These are phyloP conservation scores for Dothideomycetes sp. DNA, from an alignment of 2,329 filamentous ascomycete genomes.

Conservation along the genomic window DNA sequence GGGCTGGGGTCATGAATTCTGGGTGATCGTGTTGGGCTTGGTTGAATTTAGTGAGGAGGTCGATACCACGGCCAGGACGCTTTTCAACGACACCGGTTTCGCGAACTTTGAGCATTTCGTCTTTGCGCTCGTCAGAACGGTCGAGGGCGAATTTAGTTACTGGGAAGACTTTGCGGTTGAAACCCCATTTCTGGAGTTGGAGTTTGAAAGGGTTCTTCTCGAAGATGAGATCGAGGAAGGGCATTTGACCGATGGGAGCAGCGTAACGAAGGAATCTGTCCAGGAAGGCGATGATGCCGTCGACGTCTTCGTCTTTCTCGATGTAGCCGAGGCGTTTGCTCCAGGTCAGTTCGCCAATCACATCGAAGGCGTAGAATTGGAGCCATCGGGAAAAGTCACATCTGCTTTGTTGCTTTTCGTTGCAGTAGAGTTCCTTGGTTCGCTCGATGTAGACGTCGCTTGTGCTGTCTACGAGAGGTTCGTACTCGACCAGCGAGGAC, in stretches of 20 bases:
- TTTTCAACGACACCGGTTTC: constrained; percentile 29
- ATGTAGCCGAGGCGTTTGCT: constrained; percentile 67
- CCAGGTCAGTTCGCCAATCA: constrained; percentile 70
- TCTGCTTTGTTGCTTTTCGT: constrained; percentile 29
- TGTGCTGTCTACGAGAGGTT: constrained; percentile 70
- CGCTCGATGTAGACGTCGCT: constrained; percentile 58
- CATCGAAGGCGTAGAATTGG: constrained; percentile 75
- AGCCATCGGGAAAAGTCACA: constrained; percentile 65
- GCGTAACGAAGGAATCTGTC: constrained; percentile 60
- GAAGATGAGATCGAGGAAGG: constrained; percentile 58
- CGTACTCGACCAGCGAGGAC: constrained; percentile 67
- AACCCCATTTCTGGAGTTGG: constrained; percentile 55
- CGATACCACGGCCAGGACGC: constrained; percentile 36
- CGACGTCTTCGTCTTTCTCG: constrained; percentile 64
- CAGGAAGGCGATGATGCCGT: constrained; percentile 61
- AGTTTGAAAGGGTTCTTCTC: constrained; percentile 68
- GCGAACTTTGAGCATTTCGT: constrained; percentile 42
- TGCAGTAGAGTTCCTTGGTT: constrained; percentile 33
- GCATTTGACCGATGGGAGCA: constrained; percentile 66
- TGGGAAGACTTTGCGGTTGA: constrained; percentile 61
- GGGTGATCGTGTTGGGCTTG: constrained; percentile 58
- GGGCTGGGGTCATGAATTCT: constrained; percentile 60
- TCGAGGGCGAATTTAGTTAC: constrained; percentile 63
- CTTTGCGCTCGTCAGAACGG: constrained; percentile 56
- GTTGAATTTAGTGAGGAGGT: constrained; percentile 64